Base-by-base conservation (phyloP, 805 yeast genomes). In the Scheffersomyces amazonensis region DNA sequence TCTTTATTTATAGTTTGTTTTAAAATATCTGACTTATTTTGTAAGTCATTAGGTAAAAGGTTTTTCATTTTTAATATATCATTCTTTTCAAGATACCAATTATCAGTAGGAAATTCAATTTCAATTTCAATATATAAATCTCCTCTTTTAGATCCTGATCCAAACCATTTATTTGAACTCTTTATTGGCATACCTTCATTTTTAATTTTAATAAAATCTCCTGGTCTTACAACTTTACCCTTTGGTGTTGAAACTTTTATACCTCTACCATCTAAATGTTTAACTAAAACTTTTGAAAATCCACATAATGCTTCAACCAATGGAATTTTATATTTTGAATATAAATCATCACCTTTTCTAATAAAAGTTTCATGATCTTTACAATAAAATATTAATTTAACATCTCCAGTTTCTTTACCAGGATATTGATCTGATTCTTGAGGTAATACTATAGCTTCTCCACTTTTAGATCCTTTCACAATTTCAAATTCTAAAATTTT, bases 291-390 rank as follows among this genome's bases (percentile, higher is more conserved):
- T 36, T 76, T 73, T 19, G 81, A 67, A 51, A 90, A 83, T 2
- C 98, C 98, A 42, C 87, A 76, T n/a, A 91, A 67, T 0, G 96
- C 82, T 47, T 91, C 98, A 11, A 78, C 78, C 36, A 91, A 66
- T 2, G 95, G 70, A 28, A 91, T 76, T 6, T 66, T 67, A 28
- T 81, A 61, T 20, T 71, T 66, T 2, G 87, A 73, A 47, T 76
- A 77, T 35, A 93, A 62, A 56, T 90, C 91, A 44, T 78, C 60
- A 7, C 78, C 83, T 30, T 71, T 69, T 39, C 93, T 70, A 27
- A 62, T 63, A 51, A 88, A 82, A 1, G 48, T 50, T 1, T 62
- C 50, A 53, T 81, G 76, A 2, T 62, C 60, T 40, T 71, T 67
- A 44, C 78, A 77, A 32, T 68, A 67, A 36, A 84, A 78, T 0